Conservation (phyloP, 306 rosid genomes). For the Albizia julibrissin region DNA sequence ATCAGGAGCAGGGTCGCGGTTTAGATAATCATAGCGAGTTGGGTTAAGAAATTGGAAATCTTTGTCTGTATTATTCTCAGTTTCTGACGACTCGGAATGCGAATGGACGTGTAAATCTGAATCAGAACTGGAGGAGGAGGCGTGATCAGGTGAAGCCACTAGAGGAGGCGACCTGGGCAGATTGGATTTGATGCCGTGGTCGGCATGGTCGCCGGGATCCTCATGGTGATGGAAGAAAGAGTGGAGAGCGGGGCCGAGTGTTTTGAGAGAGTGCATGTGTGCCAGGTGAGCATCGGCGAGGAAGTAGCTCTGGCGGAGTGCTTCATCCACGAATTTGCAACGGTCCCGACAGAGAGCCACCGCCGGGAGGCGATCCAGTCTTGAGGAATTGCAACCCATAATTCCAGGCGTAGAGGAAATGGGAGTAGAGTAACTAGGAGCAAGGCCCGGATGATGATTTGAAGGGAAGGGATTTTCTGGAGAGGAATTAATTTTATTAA, state of each 20-base stretch:
- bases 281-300: slow-evolving; percentile 79
- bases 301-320: slow-evolving; percentile 59
- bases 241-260: slow-evolving; percentile 59
- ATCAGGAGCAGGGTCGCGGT: slow-evolving; percentile 30
- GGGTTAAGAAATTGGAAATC: slow-evolving; percentile 31
- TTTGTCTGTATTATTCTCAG: slow-evolving; percentile 31
- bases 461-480: background rate
- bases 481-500: background rate
- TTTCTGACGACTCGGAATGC: slow-evolving; percentile 46
- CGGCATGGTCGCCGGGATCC: background rate
- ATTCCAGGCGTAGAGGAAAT: background rate
- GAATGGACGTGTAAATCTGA: slow-evolving; percentile 34
- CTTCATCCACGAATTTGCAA: slow-evolving; percentile 64
- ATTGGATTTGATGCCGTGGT: background rate
- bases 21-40: slow-evolving; percentile 24
- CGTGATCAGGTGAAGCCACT: slow-evolving; percentile 10
- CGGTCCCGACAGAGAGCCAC: slow-evolving; percentile 90
- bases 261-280: slow-evolving; percentile 62
- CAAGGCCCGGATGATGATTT: background rate
- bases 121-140: slow-evolving; percentile 39
- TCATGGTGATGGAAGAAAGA: slow-evolving; percentile 51
- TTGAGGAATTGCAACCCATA: slow-evolving; percentile 84
- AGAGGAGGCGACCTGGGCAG: slow-evolving; percentile 15
- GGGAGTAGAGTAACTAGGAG: background rate
- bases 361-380: slow-evolving; percentile 65